Percentiles rank a stretch among this genome's conserved stretches.
These are phyloP conservation scores for Colletotrichum karsti DNA, from an alignment of 2,329 filamentous ascomycete genomes.

Conservation along the genomic window DNA sequence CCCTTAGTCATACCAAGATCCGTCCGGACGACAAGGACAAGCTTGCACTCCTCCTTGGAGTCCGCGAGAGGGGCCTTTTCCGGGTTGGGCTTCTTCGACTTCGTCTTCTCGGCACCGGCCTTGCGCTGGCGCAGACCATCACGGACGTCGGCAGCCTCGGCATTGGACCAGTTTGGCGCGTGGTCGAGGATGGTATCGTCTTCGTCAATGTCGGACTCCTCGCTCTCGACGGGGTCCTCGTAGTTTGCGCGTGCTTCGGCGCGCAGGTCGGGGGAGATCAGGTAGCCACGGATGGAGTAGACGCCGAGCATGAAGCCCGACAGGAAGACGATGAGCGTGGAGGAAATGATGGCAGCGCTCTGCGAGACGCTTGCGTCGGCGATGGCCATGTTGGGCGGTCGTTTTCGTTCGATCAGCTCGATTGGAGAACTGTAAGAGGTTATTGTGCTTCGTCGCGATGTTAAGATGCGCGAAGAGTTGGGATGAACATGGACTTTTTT, in stretches of 20 bases:
- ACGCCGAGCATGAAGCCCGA: constrained; percentile 85
- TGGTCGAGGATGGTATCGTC: constrained; percentile 68
- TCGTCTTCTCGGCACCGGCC: constrained; percentile 47
- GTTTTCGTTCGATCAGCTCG: background rate
- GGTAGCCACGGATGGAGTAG: constrained; percentile 71
- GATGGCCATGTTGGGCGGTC: background rate
- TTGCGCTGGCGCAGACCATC: constrained; percentile 59
- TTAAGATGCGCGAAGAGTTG: background rate
- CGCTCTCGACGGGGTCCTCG: constrained; percentile 71
- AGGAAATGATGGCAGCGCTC: constrained; percentile 69
- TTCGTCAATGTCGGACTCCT: constrained; percentile 74
- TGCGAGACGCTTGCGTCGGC: background rate
- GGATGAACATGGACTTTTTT: constrained; percentile 22
- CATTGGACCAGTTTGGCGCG: constrained; percentile 73
- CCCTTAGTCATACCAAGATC: constrained; percentile 98
- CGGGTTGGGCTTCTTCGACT: constrained; percentile 38
- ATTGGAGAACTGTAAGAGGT: background rate
- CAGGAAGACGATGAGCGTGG: constrained; percentile 77
- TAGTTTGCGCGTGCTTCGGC: constrained; percentile 65
- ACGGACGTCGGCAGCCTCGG: constrained; percentile 63
- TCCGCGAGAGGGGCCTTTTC: constrained; percentile 38
- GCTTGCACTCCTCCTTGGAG: constrained; percentile 84
- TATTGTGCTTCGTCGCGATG: background rate
- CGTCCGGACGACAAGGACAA: constrained; percentile 90
- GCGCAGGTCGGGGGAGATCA: constrained; percentile 63